Evolutionary conservation across 1,139 yeast genomes (phyloP).

Genomic region (Yamadazyma buinensis): DNA sequence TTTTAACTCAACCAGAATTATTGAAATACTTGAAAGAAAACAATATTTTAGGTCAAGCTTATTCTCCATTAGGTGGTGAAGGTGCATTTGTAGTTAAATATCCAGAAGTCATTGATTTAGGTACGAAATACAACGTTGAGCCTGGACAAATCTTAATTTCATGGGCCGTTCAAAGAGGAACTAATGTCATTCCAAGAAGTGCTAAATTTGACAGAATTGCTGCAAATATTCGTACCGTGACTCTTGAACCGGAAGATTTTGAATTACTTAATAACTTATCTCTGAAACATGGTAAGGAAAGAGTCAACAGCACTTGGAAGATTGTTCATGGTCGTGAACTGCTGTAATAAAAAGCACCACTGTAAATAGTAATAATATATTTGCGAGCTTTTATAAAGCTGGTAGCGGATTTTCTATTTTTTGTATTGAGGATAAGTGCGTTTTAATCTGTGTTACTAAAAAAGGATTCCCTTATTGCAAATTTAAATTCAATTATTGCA

Average conservation of each 20-base stretch:
- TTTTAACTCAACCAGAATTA: conserved; percentile 64
- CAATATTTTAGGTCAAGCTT: conserved; percentile 63
- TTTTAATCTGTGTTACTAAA: too few relatives aligned
- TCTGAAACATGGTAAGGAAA: conserved; percentile 33
- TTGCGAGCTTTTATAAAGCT: too few relatives aligned
- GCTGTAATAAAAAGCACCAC: too few relatives aligned
- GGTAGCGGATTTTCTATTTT: too few relatives aligned
- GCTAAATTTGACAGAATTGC: conserved; percentile 54
- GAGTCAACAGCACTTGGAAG: conserved; percentile 17
- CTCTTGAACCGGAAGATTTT: conserved; percentile 52
- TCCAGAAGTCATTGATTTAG: conserved; percentile 45
- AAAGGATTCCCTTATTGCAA: too few relatives aligned
- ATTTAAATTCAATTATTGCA: too few relatives aligned
- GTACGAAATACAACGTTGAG: conserved; percentile 49
- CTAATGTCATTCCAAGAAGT: conserved; percentile 71
- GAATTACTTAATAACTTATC: conserved; percentile 39
- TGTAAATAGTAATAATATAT: too few relatives aligned
- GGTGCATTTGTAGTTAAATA: conserved; percentile 62
- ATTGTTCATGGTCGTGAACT: neutral
- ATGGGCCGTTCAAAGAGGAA: conserved; percentile 69
- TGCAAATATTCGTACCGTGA: conserved; percentile 50
- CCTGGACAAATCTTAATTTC: conserved; percentile 63
- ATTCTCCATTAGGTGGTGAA: conserved; percentile 73
- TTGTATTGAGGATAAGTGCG: too few relatives aligned
- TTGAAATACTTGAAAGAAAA: conserved; percentile 49